Evolutionary conservation across 495 filamentous ascomycete species (phyloP).

Genomic region (Darksidea phi): DNA sequence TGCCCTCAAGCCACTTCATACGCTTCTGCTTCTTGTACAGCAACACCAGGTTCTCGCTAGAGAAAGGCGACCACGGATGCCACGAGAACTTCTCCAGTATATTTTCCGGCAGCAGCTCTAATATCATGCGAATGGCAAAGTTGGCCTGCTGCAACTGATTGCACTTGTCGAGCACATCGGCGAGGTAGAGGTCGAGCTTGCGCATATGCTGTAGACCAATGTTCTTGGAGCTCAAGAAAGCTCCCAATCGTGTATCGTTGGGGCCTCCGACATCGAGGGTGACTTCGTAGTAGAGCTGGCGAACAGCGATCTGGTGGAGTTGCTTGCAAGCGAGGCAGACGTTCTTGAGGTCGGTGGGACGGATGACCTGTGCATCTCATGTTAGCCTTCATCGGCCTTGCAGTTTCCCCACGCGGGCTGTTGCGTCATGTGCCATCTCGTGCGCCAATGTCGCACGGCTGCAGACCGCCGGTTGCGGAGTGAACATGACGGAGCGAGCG

Average conservation of each 20-base stretch:
- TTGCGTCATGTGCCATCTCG: slow-evolving; percentile 2
- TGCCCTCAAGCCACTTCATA: slow-evolving; percentile 45
- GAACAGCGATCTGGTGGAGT: slow-evolving; percentile 43
- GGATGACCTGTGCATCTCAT: slow-evolving; percentile 36
- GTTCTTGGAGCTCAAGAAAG: slow-evolving; percentile 43
- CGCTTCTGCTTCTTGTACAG: slow-evolving; percentile 44
- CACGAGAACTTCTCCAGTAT: slow-evolving; percentile 44
- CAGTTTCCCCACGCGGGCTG: not conserved
- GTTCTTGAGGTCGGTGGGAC: slow-evolving; percentile 43
- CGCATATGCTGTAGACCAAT: slow-evolving; percentile 43
- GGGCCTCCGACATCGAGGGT: slow-evolving; percentile 42
- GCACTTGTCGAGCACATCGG: slow-evolving; percentile 39
- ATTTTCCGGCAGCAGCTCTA: slow-evolving; percentile 46
- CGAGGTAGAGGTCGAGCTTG: slow-evolving; percentile 41
- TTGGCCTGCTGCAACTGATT: slow-evolving; percentile 42
- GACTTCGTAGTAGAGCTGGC: slow-evolving; percentile 42
- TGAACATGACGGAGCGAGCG: no score
- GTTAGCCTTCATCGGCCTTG: slow-evolving; percentile 6
- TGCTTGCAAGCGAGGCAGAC: slow-evolving; percentile 45
- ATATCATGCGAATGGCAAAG: slow-evolving; percentile 44
- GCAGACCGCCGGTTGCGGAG: no score
- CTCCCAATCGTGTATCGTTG: slow-evolving; percentile 38
- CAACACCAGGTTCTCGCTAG: slow-evolving; percentile 42
- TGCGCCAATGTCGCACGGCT: no score
- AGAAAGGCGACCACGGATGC: slow-evolving; percentile 44